Evolutionary conservation across 768 basidiomycete genomes (phyloP).

Genomic region (Porphyrellus cyaneotinctus): DNA sequence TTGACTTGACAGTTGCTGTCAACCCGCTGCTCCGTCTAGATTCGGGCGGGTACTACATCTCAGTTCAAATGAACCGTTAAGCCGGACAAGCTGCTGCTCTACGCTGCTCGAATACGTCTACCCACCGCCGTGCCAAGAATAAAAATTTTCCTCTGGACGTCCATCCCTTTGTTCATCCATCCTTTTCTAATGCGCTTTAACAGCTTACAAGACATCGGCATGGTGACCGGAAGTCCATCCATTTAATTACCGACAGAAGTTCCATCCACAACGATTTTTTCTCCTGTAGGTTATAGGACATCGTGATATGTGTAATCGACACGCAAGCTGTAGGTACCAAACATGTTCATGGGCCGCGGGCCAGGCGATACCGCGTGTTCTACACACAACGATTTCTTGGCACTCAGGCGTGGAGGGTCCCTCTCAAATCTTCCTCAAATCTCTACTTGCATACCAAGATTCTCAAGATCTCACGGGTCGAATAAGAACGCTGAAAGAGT

Average conservation of each 20-base stretch:
- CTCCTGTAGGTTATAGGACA: not conserved
- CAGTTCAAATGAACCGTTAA: not conserved
- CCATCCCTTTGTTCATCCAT: too few relatives aligned
- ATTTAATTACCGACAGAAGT: not conserved
- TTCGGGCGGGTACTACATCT: not conserved
- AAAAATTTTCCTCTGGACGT: not conserved
- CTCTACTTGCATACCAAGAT: not conserved
- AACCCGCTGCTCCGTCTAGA: not conserved
- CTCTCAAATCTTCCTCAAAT: not conserved
- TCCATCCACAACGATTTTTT: not conserved
- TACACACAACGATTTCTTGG: not conserved
- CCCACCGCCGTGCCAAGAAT: too few relatives aligned
- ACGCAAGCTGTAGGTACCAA: not conserved
- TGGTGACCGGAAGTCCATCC: constrained; percentile 9
- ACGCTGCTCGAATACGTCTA: too few relatives aligned
- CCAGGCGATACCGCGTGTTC: not conserved
- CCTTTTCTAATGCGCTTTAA: not conserved
- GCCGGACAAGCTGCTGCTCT: too few relatives aligned
- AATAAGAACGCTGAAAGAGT: not conserved
- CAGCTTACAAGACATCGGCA: not conserved
- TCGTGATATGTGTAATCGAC: not conserved
- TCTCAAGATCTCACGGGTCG: not conserved
- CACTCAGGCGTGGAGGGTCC: not conserved
- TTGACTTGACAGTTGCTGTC: not conserved
- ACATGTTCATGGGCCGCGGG: not conserved